These are phyloP conservation scores for Didymellaceae sp. DNA, from an alignment of 2,329 filamentous ascomycete genomes.

Conservation along the genomic window DNA sequence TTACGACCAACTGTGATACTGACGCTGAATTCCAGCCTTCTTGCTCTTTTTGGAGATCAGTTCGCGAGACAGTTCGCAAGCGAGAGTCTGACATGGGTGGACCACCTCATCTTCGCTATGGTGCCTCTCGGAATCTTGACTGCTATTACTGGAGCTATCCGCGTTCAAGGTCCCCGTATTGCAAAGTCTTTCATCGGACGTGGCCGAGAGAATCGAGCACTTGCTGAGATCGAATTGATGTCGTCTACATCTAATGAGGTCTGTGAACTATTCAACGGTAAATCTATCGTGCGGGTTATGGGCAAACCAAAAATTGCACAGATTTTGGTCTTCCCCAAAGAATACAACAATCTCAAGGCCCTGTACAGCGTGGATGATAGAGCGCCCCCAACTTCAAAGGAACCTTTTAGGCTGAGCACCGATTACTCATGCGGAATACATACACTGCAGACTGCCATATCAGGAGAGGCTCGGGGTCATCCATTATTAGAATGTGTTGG, in stretches of 20 bases:
- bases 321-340: not conserved
- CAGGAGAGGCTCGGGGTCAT: too few species aligned
- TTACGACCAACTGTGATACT: not conserved
- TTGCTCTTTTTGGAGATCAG: constrained; percentile 40
- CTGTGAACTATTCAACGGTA: constrained; percentile 18
- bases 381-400: too few species aligned
- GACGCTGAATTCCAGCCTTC: constrained; percentile 26
- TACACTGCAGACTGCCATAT: too few species aligned
- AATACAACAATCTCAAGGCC: not conserved
- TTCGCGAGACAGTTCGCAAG: constrained; percentile 45
- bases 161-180: constrained; percentile 35
- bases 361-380: not conserved
- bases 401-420: too few species aligned
- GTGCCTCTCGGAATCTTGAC: constrained; percentile 53
- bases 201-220: constrained; percentile 44
- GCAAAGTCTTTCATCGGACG: constrained; percentile 52
- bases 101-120: constrained; percentile 47
- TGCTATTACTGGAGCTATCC: constrained; percentile 40
- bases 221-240: constrained; percentile 50
- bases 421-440: too few species aligned
- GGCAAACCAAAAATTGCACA: constrained; percentile 1
- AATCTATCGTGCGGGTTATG: not conserved
- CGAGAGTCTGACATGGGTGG: constrained; percentile 26
- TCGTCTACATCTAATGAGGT: constrained; percentile 46
- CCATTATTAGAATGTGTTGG: too few species aligned